Evolutionary conservation across 345 rosid species (phyloP).

Genomic region (Corymbia maculata): DNA sequence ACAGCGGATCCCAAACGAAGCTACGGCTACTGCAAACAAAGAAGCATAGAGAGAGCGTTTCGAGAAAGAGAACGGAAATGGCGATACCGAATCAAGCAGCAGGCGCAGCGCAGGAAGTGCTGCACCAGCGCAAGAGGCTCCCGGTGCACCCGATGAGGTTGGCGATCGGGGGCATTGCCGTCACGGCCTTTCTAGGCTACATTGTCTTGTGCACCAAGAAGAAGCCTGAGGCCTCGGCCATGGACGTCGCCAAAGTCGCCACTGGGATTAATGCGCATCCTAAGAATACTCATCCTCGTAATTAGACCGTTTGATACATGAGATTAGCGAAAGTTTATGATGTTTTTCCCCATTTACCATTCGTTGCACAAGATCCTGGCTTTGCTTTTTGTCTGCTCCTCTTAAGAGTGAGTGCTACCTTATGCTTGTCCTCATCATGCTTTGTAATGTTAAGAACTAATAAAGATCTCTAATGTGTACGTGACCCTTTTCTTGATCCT

Average conservation of each 20-base stretch:
- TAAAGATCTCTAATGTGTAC: neutral
- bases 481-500: neutral
- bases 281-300: constrained; percentile 31
- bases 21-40: neutral
- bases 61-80: neutral
- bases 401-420: neutral
- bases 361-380: neutral
- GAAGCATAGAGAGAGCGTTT: neutral
- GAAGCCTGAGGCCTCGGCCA: constrained; percentile 48
- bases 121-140: neutral
- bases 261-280: constrained; percentile 23
- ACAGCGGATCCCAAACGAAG: neutral
- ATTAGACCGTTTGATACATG: neutral
- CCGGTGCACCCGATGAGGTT: neutral
- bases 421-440: neutral
- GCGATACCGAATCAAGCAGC: constrained; percentile 1
- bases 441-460: neutral
- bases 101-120: neutral
- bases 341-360: neutral
- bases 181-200: constrained; percentile 22
- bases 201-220: constrained; percentile 40
- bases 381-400: neutral
- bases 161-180: neutral
- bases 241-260: constrained; percentile 62
- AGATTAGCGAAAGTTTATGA: neutral